Evolutionary conservation across 768 basidiomycete species (phyloP).

Genomic region (Royoungia palumana): DNA sequence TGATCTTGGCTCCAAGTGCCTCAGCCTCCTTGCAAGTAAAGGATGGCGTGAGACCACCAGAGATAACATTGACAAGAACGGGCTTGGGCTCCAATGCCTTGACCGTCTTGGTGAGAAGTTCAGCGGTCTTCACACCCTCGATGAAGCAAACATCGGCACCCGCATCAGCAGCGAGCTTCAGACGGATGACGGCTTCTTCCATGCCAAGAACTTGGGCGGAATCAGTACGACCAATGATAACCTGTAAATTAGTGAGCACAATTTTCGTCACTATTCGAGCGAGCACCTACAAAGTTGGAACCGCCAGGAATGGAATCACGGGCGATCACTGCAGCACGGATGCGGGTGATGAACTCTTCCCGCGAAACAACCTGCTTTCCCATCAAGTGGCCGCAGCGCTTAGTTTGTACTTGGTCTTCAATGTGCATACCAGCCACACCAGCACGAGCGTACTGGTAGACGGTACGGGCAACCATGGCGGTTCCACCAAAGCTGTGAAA

Average conservation of each 20-base stretch:
- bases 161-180: constrained; percentile 67
- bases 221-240: constrained; percentile 75
- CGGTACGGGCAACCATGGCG: constrained; percentile 71
- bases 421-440: constrained; percentile 77
- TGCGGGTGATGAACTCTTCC: constrained; percentile 70
- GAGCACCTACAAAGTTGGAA: constrained; percentile 63
- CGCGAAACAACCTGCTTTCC: constrained; percentile 81
- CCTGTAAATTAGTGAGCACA: constrained; percentile 31
- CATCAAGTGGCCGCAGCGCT: constrained; percentile 73
- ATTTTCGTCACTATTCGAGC: neutral
- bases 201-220: constrained; percentile 76
- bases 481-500: constrained; percentile 60
- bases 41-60: constrained; percentile 72
- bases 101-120: constrained; percentile 61
- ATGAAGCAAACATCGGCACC: constrained; percentile 83
- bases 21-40: constrained; percentile 71
- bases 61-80: constrained; percentile 78
- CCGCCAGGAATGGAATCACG: constrained; percentile 72
- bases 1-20: constrained; percentile 68
- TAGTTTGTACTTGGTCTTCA: constrained; percentile 81
- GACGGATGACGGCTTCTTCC: constrained; percentile 66
- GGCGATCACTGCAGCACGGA: constrained; percentile 74
- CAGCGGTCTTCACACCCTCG: constrained; percentile 69
- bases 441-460: constrained; percentile 63
- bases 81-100: constrained; percentile 69